These are phyloP conservation scores for Spathaspora passalidarum DNA, from an alignment of 805 yeast species.

Conservation along the genomic window DNA sequence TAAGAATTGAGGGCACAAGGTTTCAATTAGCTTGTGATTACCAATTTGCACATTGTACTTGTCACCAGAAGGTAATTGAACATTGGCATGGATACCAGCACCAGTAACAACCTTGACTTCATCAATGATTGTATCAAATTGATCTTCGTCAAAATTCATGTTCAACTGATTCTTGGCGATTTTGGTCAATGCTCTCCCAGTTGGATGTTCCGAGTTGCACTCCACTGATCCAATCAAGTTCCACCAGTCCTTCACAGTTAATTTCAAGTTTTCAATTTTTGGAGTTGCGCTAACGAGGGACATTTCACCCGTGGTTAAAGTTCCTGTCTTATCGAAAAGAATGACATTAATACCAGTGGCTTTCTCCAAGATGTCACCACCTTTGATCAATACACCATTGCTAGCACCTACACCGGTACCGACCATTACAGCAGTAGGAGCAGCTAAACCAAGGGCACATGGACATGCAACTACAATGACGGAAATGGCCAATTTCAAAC, in stretches of 20 bases:
- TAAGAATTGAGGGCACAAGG: background rate
- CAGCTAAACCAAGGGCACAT: constrained; percentile 94
- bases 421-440: constrained; percentile 99
- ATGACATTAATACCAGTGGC: constrained; percentile 63
- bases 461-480: constrained; percentile 99
- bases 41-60: constrained; percentile 50
- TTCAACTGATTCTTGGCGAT: constrained; percentile 27
- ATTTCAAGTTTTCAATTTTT: constrained; percentile 10
- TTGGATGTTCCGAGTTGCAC: constrained; percentile 79
- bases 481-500: constrained; percentile 78
- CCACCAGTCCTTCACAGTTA: constrained; percentile 42
- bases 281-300: constrained; percentile 24
- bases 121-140: constrained; percentile 26
- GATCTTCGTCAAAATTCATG: constrained; percentile 29
- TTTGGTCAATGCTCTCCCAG: constrained; percentile 65
- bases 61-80: constrained; percentile 4
- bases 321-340: constrained; percentile 94
- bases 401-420: constrained; percentile 96
- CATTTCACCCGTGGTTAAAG: constrained; percentile 86
- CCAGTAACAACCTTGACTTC: constrained; percentile 42
- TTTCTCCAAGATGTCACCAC: constrained; percentile 83
- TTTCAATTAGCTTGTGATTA: constrained; percentile 37
- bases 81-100: constrained; percentile 40
- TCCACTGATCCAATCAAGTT: constrained; percentile 58
- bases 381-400: constrained; percentile 86